phyloP scores from a whole-genome alignment of 83 land plant genomes.

The Isoetes engelmannii region DNA sequence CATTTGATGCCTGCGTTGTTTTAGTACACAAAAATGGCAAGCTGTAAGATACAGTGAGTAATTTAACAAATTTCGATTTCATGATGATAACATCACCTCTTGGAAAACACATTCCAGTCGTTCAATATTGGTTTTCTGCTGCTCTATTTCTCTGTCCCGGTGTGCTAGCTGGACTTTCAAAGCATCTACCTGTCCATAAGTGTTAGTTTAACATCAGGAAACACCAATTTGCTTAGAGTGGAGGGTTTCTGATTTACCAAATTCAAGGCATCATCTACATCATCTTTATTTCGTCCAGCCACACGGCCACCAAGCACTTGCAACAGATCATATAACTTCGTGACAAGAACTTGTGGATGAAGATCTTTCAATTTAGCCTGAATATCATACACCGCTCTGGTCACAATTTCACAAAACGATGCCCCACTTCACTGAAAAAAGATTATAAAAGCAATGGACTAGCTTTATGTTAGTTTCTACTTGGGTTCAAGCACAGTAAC shows the following conservation, averaged over 20 bases:
- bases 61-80: background rate
- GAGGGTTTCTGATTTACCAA: constrained; percentile 37
- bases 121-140: constrained; percentile 29
- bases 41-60: background rate
- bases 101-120: constrained; percentile 27
- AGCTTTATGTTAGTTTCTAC: too few relatives aligned
- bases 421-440: too few relatives aligned
- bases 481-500: too few relatives aligned
- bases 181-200: constrained; percentile 27
- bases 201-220: background rate
- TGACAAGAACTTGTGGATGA: constrained; percentile 72
- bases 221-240: background rate
- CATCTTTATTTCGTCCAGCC: constrained; percentile 87
- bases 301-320: constrained; percentile 76
- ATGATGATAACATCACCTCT: constrained; percentile 18
- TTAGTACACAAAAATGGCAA: background rate
- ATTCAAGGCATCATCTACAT: constrained; percentile 70
- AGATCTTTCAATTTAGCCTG: constrained; percentile 69
- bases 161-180: constrained; percentile 24
- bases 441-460: too few relatives aligned
- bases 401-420: too few relatives aligned
- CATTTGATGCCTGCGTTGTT: background rate
- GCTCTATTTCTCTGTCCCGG: constrained; percentile 25
- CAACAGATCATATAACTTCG: constrained; percentile 78
- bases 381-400: background rate